Base-by-base conservation (phyloP, 441 rosid species). In the Sinapis alba region DNA sequence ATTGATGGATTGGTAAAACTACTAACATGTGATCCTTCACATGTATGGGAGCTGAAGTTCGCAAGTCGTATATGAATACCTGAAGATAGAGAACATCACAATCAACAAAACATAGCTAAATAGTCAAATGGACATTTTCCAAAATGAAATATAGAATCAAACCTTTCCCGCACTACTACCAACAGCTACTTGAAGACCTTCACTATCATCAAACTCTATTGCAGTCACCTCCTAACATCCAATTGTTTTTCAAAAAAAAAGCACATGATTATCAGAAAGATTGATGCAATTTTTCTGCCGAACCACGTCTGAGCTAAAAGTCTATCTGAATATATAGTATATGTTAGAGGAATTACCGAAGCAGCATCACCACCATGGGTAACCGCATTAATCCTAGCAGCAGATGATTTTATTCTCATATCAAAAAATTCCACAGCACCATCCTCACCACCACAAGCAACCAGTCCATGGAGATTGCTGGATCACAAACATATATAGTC, bases 401-500 rank as follows among this genome's bases (percentile, higher is more conserved):
- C 81, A 11, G 98, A 86, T 75, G 95, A 81, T 84, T 82, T 89
- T 78, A 77, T 81, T 79, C 99, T 89, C 90, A 75, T 83, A 83
- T 95, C 99, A 45, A 95, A 95, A 83, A 97, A 90, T 82, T 92
- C 98, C 3, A 92, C 86, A 64, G 88, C 94, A 83, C 99, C 99
- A 84, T 91, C 98, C 78, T 92, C 99, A 51, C 99, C 98, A 36
- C 98, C 99, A 85, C 98, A 95, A 72, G 96, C 99, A 80, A 95
- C 88, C 71, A 95, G 78, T 57, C 99, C 99, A 78, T 95, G 99
- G 64, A 88, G 65, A 72, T 88, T 86, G 78, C 99, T 92, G 85
- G 76, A 62, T 7, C 71, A 83, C 81, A 41, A 27, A 64, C 18
- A 12, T 18, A 70, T 12, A 61, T 20, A 76, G 74, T 50, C 20